A percentile compares a stretch with the other conserved stretches of the same genome.
These are phyloP conservation scores for Boletus vermiculosoides DNA, from an alignment of 768 basidiomycete genomes.

Conservation along the genomic window DNA sequence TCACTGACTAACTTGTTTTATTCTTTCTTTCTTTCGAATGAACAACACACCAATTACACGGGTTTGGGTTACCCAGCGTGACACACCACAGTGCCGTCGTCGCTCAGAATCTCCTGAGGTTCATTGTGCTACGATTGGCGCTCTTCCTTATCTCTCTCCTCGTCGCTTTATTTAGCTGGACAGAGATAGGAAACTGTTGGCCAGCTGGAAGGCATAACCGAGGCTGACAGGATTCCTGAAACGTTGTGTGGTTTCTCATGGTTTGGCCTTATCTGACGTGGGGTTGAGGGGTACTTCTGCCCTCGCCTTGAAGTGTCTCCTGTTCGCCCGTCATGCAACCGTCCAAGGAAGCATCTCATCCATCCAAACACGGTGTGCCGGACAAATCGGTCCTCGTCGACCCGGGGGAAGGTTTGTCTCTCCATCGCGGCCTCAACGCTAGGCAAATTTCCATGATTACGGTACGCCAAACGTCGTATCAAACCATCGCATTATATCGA, in stretches of 20 bases:
- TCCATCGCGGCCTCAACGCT: constrained; percentile 51
- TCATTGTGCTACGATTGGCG: not conserved
- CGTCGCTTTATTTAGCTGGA: constrained; percentile 5
- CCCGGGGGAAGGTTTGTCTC: constrained; percentile 35
- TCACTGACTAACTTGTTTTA: not conserved
- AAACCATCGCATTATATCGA: not conserved
- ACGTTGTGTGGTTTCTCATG: not conserved
- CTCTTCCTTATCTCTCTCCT: not conserved
- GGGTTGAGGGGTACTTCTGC: not conserved
- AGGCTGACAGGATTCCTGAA: not conserved
- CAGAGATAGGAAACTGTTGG: not conserved
- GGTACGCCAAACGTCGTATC: constrained; percentile 24
- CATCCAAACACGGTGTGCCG: not conserved
- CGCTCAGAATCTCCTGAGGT: not conserved
- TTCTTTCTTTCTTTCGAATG: not conserved
- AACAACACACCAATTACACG: not conserved
- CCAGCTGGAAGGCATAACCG: not conserved
- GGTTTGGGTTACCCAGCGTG: not conserved
- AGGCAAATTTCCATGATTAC: constrained; percentile 59
- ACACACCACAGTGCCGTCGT: not conserved
- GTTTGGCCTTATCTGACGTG: not conserved
- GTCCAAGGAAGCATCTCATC: not conserved
- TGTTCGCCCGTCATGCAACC: not conserved
- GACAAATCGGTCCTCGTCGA: constrained; percentile 29
- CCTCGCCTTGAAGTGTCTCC: not conserved